Base-by-base conservation (phyloP, 2,329 filamentous ascomycete species). In the Colletotrichum gigasporum region DNA sequence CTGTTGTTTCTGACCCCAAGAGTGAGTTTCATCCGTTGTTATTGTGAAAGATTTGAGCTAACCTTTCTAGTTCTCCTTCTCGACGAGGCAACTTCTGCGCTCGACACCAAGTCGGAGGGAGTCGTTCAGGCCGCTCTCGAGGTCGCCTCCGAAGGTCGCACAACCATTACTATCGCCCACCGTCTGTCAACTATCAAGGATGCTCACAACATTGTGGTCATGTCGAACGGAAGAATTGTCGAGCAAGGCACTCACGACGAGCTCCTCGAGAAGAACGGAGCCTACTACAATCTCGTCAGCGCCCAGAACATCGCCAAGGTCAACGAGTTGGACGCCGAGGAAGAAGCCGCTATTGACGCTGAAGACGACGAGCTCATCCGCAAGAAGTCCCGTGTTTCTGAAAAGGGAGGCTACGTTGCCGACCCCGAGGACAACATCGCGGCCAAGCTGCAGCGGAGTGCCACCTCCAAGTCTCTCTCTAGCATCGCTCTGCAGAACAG, bases 121-220 rank as follows among this genome's bases (percentile, higher is more conserved):
- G 91, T 97, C 9, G 95, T 99, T 1, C 96, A 98, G 76, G 93
- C 93, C 41, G 96, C 96, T 16, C 85, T 99, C 8, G 94, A 98
- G 71, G 91, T 87, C 51, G 96, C 95, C 24, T 87, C 94, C 1
- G 85, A 91, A 67, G 95, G 94, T 22, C 88, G 96, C 56, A 99
- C 96, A 0, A 98, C 96, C 2, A 97, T 98, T 70, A 92, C 94
- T 6, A 98, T 99, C 76, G 96, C 96, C 42, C 96, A 99, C 80
- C 90, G 95, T 69, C 84, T 99, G 8, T 97, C 94, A 1, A 99
- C 96, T 5, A 97, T 99, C 80, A 94, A 90, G 77, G 90, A 94
- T 67, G 95, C 95, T 0, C 91, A 98, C 77, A 97, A 97, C 72
- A 99, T 99, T 69, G 92, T 98, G 11, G 95, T 97, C 67, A 95